Conservation (phyloP, 2,329 filamentous ascomycete species). For the Fusarium sp. region DNA sequence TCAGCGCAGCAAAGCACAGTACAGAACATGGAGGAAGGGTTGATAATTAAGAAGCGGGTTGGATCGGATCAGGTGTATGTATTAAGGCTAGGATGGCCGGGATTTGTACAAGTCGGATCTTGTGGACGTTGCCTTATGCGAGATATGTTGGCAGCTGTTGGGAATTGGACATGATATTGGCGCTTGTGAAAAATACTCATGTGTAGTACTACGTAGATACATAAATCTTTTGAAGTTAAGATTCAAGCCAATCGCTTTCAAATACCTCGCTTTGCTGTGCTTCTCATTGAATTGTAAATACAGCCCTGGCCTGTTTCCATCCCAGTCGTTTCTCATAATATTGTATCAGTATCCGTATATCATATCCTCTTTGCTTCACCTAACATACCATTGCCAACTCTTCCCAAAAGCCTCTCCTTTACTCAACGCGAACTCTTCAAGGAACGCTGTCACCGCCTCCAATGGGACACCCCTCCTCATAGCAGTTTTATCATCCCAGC, state of each 20-base stretch:
- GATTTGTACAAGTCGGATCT: constrained; percentile 16
- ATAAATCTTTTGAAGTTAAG: constrained; percentile 21
- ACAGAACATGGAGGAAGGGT: constrained; percentile 2
- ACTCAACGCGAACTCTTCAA: constrained; percentile 39
- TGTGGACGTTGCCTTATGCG: constrained; percentile 12
- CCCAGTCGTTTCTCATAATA: neutral
- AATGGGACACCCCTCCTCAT: constrained; percentile 62
- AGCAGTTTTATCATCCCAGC: constrained; percentile 63
- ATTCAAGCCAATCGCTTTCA: neutral
- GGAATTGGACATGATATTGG: constrained; percentile 28
- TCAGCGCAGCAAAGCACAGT: constrained; percentile 13
- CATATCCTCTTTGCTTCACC: neutral
- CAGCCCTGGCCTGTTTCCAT: neutral
- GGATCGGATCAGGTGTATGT: constrained; percentile 16
- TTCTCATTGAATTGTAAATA: neutral
- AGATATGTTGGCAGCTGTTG: constrained; percentile 11
- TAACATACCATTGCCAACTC: constrained; percentile 32
- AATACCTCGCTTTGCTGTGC: too few relatives aligned
- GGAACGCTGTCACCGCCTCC: constrained; percentile 58
- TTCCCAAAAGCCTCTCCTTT: constrained; percentile 3
- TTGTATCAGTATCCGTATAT: neutral
- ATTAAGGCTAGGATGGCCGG: constrained; percentile 7
- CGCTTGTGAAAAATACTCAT: constrained; percentile 23
- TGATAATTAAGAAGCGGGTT: constrained; percentile 24
- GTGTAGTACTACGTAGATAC: constrained; percentile 24